Evolutionary conservation across 208 protist species (phyloP).

Genomic region (Crithidia fasciculata): DNA sequence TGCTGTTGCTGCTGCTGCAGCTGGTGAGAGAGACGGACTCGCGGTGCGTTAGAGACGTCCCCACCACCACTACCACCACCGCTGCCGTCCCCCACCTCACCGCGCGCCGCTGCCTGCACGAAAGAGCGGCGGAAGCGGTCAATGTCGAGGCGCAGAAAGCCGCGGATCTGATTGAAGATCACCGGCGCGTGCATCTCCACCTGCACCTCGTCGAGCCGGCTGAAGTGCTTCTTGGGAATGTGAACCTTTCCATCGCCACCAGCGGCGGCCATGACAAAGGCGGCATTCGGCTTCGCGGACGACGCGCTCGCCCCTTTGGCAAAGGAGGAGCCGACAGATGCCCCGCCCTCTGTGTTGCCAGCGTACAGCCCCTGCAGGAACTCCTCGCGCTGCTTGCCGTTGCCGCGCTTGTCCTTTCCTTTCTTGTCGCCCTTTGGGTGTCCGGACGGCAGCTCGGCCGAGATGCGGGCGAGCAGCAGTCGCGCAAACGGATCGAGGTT

Average conservation of each 20-base stretch:
- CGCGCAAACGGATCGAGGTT: constrained; percentile 37
- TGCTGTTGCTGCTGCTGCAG: constrained; percentile 20
- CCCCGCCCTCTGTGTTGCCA: not conserved
- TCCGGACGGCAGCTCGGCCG: constrained; percentile 13
- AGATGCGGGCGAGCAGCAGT: constrained; percentile 32
- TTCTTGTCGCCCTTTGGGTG: constrained; percentile 23
- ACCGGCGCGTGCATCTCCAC: constrained; percentile 77
- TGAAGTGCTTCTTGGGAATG: constrained; percentile 38
- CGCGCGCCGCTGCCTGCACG: not conserved
- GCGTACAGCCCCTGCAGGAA: not conserved
- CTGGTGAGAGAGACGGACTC: not conserved
- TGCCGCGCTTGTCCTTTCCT: constrained; percentile 5
- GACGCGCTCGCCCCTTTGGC: constrained; percentile 15
- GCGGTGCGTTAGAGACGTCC: not conserved
- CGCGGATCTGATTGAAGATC: constrained; percentile 83
- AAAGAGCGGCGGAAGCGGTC: constrained; percentile 50
- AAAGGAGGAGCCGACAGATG: not conserved
- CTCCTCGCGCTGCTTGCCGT: constrained; percentile 7
- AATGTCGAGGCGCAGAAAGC: constrained; percentile 65
- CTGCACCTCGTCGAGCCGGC: constrained; percentile 71
- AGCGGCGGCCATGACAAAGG: constrained; percentile 27
- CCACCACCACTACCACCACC: too few relatives aligned
- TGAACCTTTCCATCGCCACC: constrained; percentile 24
- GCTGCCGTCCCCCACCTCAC: not conserved
- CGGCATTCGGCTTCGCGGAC: constrained; percentile 15